Evolutionary conservation across 2,329 filamentous ascomycete genomes (phyloP).

Genomic region (Curvularia sp.): DNA sequence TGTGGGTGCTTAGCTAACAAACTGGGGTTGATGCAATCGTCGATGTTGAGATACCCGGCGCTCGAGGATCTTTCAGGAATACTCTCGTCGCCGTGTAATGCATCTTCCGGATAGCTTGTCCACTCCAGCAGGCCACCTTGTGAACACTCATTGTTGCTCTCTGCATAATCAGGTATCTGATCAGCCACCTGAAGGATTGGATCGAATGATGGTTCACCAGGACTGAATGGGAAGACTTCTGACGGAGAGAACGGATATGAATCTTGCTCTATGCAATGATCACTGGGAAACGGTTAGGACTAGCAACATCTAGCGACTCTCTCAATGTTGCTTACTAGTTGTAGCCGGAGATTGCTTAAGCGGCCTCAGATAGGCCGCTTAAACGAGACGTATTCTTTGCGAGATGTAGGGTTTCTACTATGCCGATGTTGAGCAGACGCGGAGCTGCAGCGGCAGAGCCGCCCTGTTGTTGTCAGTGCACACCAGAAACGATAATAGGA

Average conservation of each 20-base stretch:
- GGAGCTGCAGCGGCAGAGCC: not conserved
- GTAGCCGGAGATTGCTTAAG: not conserved
- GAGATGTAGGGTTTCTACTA: not conserved
- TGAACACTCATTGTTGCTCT: not conserved
- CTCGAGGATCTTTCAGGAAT: not conserved
- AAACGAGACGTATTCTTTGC: not conserved
- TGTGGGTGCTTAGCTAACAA: not conserved
- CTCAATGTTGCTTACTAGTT: not conserved
- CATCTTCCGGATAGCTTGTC: not conserved
- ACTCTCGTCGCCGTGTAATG: not conserved
- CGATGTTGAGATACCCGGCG: not conserved
- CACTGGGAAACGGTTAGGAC: not conserved
- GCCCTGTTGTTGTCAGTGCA: not conserved
- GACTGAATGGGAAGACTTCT: not conserved
- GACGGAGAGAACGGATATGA: not conserved
- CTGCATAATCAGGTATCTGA: not conserved
- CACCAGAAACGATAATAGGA: not conserved
- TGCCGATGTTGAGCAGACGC: not conserved
- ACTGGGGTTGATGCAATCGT: not conserved
- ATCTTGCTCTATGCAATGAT: not conserved
- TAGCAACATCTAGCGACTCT: not conserved
- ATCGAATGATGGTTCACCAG: not conserved
- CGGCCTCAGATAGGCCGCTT: not conserved
- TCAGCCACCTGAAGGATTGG: not conserved
- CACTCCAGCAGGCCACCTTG: not conserved